phyloP scores from a whole-genome alignment of 805 yeast genomes.

The Ogataea pilisensis region DNA sequence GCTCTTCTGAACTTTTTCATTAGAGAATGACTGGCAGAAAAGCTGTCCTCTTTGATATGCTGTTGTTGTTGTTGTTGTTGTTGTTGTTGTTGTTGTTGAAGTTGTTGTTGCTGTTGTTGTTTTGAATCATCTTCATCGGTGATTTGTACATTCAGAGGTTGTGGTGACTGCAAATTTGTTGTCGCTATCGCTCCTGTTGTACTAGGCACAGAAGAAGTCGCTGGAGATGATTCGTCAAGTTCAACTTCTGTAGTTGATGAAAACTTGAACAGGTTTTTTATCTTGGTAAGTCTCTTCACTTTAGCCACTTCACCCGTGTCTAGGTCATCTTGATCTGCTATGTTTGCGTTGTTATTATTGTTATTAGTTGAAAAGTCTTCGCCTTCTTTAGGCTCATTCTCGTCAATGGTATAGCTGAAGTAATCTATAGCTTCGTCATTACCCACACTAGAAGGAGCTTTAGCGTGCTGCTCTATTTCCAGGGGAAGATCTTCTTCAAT shows the following conservation, averaged over 20 bases:
- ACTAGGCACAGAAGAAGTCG: not conserved
- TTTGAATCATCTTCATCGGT: no score
- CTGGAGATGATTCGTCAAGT: conserved; percentile 3
- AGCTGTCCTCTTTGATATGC: conserved; percentile 7
- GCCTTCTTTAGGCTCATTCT: not conserved
- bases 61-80: not conserved
- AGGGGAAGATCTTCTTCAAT: conserved; percentile 18
- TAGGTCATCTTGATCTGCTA: conserved; percentile 8
- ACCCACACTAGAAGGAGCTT: conserved; percentile 21
- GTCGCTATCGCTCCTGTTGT: not conserved
- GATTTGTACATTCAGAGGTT: no score
- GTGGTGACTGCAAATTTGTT: not conserved
- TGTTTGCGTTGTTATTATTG: not conserved
- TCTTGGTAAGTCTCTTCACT: conserved; percentile 23
- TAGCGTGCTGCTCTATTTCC: conserved; percentile 8
- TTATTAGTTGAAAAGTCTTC: conserved; percentile 1
- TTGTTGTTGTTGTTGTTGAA: not conserved
- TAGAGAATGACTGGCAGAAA: conserved; percentile 17
- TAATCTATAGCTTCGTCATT: conserved; percentile 11
- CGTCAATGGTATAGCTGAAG: conserved; percentile 1
- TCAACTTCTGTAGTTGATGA: conserved; percentile 13
- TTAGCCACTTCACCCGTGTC: conserved; percentile 15
- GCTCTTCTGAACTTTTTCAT: conserved; percentile 34
- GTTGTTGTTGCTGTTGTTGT: not conserved
- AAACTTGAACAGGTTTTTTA: conserved; percentile 28